These are phyloP conservation scores for Zangia roseola DNA, from an alignment of 768 basidiomycete genomes.

Conservation along the genomic window DNA sequence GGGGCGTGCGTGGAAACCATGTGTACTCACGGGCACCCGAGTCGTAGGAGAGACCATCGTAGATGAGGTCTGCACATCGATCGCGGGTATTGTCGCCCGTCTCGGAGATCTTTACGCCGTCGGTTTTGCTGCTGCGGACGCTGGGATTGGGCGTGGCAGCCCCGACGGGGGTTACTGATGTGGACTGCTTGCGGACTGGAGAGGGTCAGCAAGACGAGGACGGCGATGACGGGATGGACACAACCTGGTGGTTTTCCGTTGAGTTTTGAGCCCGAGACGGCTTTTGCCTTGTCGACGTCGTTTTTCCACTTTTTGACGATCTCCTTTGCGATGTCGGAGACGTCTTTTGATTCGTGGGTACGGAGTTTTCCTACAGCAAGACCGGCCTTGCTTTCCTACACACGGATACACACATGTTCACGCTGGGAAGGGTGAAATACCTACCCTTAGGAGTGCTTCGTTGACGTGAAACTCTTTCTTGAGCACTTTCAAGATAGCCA, in stretches of 20 bases:
- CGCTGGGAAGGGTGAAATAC: slow-evolving; percentile 30
- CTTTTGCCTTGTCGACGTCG: slow-evolving; percentile 73
- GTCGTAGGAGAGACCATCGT: slow-evolving; percentile 86
- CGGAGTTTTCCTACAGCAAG: slow-evolving; percentile 91
- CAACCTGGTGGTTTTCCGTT: slow-evolving; percentile 37
- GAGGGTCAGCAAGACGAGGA: slow-evolving; percentile 6
- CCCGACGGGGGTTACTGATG: slow-evolving; percentile 38
- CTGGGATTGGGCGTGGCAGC: slow-evolving; percentile 27
- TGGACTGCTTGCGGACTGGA: slow-evolving; percentile 33
- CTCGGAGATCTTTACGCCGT: slow-evolving; percentile 56
- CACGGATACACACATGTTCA: slow-evolving; percentile 11
- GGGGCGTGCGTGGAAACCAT: neutral
- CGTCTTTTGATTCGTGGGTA: slow-evolving; percentile 64
- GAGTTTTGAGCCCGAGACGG: slow-evolving; percentile 22
- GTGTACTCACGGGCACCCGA: slow-evolving; percentile 78
- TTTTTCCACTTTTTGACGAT: slow-evolving; percentile 91
- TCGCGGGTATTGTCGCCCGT: slow-evolving; percentile 78
- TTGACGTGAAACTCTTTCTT: slow-evolving; percentile 69
- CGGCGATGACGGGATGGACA: slow-evolving; percentile 13
- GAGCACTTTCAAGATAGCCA: slow-evolving; percentile 57
- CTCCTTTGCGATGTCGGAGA: slow-evolving; percentile 84
- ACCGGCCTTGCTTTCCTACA: slow-evolving; percentile 87
- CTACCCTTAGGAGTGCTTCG: slow-evolving; percentile 71
- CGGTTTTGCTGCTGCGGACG: slow-evolving; percentile 62
- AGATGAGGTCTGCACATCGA: slow-evolving; percentile 85